Percentiles rank a stretch among this genome's conserved stretches.
These are phyloP conservation scores for Clavariopsis aquatica DNA, from an alignment of 495 filamentous ascomycete species.

Conservation along the genomic window DNA sequence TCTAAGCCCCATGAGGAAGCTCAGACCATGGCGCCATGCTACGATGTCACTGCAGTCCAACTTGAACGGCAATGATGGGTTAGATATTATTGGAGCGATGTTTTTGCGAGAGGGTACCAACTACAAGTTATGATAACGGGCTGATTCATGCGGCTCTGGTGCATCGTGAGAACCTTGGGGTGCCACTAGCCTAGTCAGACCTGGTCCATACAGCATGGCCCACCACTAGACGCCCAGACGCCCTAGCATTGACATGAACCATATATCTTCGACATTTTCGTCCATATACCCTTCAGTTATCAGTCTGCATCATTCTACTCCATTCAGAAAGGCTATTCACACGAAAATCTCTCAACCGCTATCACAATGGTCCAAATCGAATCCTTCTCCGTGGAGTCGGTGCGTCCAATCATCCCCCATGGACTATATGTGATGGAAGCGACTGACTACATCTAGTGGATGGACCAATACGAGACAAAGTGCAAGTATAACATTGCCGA, in stretches of 20 bases:
- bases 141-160: not conserved
- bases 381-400: slow-evolving; percentile 25
- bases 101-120: not conserved
- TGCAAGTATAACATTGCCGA: slow-evolving; percentile 83
- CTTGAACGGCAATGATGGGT: no score
- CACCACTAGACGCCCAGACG: not conserved
- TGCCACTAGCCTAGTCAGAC: not conserved
- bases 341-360: not conserved
- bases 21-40: not conserved
- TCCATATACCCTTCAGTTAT: not conserved
- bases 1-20: slow-evolving; percentile 13
- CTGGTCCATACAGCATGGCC: no score
- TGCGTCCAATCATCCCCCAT: slow-evolving; percentile 9
- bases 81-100: not conserved
- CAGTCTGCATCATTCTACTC: not conserved
- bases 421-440: not conserved
- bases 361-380: slow-evolving; percentile 66
- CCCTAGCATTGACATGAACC: slow-evolving; percentile 15
- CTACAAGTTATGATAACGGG: no score
- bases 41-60: no score
- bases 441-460: slow-evolving; percentile 63
- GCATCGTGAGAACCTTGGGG: not conserved
- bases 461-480: slow-evolving; percentile 77
- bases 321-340: not conserved
- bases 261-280: not conserved